These are phyloP conservation scores for Thermochaetoides dissita DNA, from an alignment of 2,329 filamentous ascomycete species.

Conservation along the genomic window DNA sequence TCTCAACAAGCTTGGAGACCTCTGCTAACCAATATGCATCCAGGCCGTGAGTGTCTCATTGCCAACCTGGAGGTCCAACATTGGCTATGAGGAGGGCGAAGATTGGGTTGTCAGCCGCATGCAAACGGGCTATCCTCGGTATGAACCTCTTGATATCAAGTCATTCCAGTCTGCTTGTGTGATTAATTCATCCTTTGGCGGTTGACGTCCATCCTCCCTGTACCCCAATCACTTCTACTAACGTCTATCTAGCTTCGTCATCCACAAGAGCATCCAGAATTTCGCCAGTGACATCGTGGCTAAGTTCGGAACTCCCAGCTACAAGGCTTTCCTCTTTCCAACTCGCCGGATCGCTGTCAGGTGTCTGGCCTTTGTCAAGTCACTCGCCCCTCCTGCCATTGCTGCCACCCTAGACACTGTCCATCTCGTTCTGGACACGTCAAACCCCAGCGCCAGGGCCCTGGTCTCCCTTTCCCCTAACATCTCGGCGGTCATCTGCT, in stretches of 20 bases:
- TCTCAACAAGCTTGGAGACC: no score
- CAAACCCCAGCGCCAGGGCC: constrained; percentile 35
- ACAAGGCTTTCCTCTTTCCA: constrained; percentile 73
- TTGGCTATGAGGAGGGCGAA: constrained; percentile 88
- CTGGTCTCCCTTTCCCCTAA: constrained; percentile 43
- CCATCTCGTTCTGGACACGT: constrained; percentile 48
- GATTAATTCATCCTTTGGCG: no score
- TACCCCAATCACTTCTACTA: not conserved
- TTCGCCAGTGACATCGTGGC: constrained; percentile 56
- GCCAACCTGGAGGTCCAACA: constrained; percentile 80
- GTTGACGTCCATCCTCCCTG: no score
- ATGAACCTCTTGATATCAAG: constrained; percentile 12
- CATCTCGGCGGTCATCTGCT: constrained; percentile 59
- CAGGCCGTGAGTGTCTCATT: constrained; percentile 93
- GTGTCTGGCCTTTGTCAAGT: constrained; percentile 59
- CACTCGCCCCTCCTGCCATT: constrained; percentile 40
- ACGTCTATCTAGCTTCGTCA: constrained; percentile 58
- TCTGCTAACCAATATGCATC: no score
- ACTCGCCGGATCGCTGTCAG: constrained; percentile 53
- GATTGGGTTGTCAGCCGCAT: constrained; percentile 73
- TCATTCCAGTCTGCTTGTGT: not conserved
- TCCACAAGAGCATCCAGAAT: constrained; percentile 67
- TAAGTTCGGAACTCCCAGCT: constrained; percentile 45
- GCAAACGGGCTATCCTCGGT: constrained; percentile 84
- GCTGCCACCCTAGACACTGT: constrained; percentile 38